Evolutionary conservation across 1,284 basidiomycete species (phyloP).

Genomic region (Puccinia horiana): DNA sequence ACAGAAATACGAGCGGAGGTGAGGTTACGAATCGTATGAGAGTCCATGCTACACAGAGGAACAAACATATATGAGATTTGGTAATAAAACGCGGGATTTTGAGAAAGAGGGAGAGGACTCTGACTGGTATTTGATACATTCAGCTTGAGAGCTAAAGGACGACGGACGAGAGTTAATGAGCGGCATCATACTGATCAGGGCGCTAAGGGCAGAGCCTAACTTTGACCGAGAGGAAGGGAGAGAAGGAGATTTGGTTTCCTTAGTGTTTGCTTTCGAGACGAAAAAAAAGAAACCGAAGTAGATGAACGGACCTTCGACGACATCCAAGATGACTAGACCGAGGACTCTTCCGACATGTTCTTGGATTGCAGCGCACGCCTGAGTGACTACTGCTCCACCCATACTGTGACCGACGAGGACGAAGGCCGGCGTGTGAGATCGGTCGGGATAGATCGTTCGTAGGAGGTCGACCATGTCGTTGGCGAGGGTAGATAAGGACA

Average conservation of each 20-base stretch:
- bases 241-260: neutral
- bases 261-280: neutral
- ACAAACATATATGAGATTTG: too few relatives aligned
- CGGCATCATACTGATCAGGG: constrained; percentile 83
- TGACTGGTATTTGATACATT: constrained; percentile 72
- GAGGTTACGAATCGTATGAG: constrained; percentile 75
- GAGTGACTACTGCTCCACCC: constrained; percentile 83
- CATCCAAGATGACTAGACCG: constrained; percentile 87
- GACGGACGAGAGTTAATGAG: constrained; percentile 82
- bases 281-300: neutral
- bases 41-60: constrained; percentile 65
- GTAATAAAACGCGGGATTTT: too few relatives aligned
- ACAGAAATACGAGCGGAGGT: constrained; percentile 81
- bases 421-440: constrained; percentile 68
- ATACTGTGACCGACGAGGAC: constrained; percentile 58
- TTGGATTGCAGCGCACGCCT: constrained; percentile 69
- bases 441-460: constrained; percentile 69
- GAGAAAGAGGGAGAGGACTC: constrained; percentile 60
- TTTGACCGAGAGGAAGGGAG: neutral
- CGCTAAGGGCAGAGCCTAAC: constrained; percentile 79
- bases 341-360: constrained; percentile 70
- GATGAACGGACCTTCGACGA: constrained; percentile 72
- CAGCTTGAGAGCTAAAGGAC: constrained; percentile 77
- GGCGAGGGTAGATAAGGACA: constrained; percentile 72
- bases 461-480: constrained; percentile 72